Evolutionary conservation across 352 stramenopile species (phyloP).

Genomic region (Pythium guiyangense): DNA sequence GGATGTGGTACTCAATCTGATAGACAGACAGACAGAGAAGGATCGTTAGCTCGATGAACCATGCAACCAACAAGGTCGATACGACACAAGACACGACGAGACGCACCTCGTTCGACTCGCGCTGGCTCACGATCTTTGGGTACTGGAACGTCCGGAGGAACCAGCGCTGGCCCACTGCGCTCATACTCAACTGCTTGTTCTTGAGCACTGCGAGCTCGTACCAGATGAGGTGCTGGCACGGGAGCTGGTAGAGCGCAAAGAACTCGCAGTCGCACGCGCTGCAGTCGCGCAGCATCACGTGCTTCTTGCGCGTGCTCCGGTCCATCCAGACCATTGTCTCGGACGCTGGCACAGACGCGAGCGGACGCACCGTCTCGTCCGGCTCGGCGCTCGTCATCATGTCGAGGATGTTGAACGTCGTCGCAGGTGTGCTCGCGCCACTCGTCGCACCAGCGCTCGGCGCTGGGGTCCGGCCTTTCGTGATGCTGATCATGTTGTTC

Average conservation of each 20-base stretch:
- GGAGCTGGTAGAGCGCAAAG: conserved; percentile 56
- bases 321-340: conserved; percentile 50
- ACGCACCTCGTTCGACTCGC: conserved; percentile 67
- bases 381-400: conserved; percentile 7
- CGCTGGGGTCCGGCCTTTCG: conserved; percentile 10
- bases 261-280: conserved; percentile 67
- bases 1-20: conserved; percentile 67
- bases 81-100: not conserved
- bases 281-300: conserved; percentile 52
- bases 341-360: not conserved
- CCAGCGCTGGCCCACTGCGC: conserved; percentile 49
- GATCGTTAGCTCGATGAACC: conserved; percentile 1
- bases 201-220: conserved; percentile 64
- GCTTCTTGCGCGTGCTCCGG: conserved; percentile 45
- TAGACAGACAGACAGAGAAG: not conserved
- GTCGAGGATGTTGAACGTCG: not conserved
- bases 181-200: conserved; percentile 62
- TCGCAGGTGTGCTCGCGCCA: not conserved
- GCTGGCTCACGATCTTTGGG: conserved; percentile 46
- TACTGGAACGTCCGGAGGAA: conserved; percentile 67
- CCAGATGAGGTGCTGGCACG: conserved; percentile 70
- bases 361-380: not conserved
- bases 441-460: not conserved
- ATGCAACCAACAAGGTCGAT: not conserved
- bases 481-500: conserved; percentile 24